A percentile compares a stretch with the other conserved stretches of the same genome.
Evolutionary conservation across 352 stramenopile genomes (phyloP).

Genomic region (Globisporangium apiculatum): DNA sequence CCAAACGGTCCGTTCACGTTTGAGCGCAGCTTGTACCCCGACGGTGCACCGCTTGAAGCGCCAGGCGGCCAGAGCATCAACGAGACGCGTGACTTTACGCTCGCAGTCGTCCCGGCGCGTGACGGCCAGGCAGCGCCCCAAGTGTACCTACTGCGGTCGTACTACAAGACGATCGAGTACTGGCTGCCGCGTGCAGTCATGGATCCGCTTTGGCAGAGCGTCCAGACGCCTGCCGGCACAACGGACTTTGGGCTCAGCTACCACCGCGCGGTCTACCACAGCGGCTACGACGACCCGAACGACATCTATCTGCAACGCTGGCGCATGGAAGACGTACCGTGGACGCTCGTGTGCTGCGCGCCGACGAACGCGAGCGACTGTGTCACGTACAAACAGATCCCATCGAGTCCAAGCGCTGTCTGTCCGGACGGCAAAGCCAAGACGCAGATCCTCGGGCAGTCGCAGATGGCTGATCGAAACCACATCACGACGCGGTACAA

Average conservation of each 20-base stretch:
- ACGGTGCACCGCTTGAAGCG: conserved; percentile 66
- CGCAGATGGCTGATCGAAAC: conserved; percentile 33
- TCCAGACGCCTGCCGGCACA: conserved; percentile 61
- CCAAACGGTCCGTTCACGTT: conserved; percentile 92
- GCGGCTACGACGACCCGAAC: conserved; percentile 94
- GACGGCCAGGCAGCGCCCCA: conserved; percentile 15
- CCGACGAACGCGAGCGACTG: conserved; percentile 49
- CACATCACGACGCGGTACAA: conserved; percentile 88
- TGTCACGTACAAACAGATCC: conserved; percentile 34
- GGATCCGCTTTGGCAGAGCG: conserved; percentile 95
- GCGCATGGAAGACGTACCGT: conserved; percentile 91
- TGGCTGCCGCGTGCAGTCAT: conserved; percentile 93
- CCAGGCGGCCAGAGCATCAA: conserved; percentile 81
- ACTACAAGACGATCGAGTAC: conserved; percentile 95
- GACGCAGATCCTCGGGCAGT: conserved; percentile 57
- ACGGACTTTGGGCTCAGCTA: conserved; percentile 94
- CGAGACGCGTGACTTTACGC: conserved; percentile 93
- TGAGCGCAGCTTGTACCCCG: conserved; percentile 88
- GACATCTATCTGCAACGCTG: conserved; percentile 96
- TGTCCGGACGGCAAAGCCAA: conserved; percentile 53
- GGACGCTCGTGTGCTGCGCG: conserved; percentile 88
- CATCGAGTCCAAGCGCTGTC: conserved; percentile 19
- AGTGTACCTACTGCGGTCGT: conserved; percentile 92
- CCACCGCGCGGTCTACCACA: conserved; percentile 92
- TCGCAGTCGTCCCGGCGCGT: conserved; percentile 36